Base-by-base conservation (phyloP, 2,329 filamentous ascomycete species). In the Aspergillus terreus region DNA sequence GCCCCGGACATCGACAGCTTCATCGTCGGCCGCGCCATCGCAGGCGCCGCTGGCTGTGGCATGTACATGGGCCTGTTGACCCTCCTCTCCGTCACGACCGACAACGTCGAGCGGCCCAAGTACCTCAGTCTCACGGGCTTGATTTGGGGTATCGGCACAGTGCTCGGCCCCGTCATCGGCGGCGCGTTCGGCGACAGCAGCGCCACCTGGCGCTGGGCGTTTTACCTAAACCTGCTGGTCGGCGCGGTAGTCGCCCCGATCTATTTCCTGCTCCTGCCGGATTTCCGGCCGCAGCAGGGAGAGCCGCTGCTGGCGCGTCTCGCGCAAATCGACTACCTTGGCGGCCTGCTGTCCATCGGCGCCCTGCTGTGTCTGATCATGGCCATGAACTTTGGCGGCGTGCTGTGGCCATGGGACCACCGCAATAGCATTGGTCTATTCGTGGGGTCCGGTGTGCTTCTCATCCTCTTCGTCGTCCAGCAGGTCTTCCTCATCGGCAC, bases 211-310 rank as follows among this genome's bases (percentile, higher is more conserved):
- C 59, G 63, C 38, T 71, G 65, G 67, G 72, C 69, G 0, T 79
- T 80, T 58, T 84, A 84, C 58, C 76, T 84, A 65, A 84, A 83
- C 56, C 68, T 83, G 0, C 62, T 71, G 15, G 63, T 78, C 44
- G 71, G 78, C 0, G 79, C 68, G 9, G 60, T 71, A 5, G 66
- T 70, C 21, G 63, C 71, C 2, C 74, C 78, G 0, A 68, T 75
- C 21, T 71, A 75, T 19, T 23, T 82, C 25, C 74, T 78, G 53
- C 56, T 74, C 5, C 68, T 82, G 0, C 71, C 63, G 44, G 54
- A 52, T 10, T 53, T 53, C 19, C 47, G 65, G 47, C 45, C 64
- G 61, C 43, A 59, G 64, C 43, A 61, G 11, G 54, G 58, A 6
- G 58, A 51, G 12, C 14, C 58, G 1, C 25, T 64, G 5, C 52